A percentile compares a stretch with the other conserved stretches of the same genome.
Evolutionary conservation across 176 grass and related monocot species (phyloP).

Genomic region (Thinopyrum elongatum): DNA sequence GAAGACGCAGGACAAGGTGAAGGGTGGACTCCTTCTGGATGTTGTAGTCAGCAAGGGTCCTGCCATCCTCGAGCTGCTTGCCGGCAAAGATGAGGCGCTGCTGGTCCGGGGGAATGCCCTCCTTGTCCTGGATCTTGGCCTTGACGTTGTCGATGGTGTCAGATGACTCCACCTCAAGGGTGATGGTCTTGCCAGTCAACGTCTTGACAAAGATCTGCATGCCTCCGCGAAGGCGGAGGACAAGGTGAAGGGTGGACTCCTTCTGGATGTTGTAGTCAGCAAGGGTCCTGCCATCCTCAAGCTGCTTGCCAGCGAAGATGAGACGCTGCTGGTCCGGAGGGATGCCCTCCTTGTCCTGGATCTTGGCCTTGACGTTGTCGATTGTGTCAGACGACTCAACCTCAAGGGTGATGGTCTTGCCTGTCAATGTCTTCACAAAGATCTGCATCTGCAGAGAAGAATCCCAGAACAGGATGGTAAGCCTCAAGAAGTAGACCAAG

Average conservation of each 20-base stretch:
- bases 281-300: conserved; percentile 57
- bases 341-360: conserved; percentile 91
- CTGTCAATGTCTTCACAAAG: background rate
- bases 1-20: conserved; percentile 66
- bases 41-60: conserved; percentile 58
- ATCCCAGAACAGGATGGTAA: background rate
- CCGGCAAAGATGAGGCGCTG: conserved; percentile 61
- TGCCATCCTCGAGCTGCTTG: conserved; percentile 63
- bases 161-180: conserved; percentile 44
- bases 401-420: background rate
- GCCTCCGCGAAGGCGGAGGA: conserved; percentile 27
- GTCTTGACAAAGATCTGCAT: conserved; percentile 84
- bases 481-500: background rate
- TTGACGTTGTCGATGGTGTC: conserved; percentile 83
- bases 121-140: conserved; percentile 83
- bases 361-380: conserved; percentile 17
- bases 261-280: conserved; percentile 87
- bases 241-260: conserved; percentile 72
- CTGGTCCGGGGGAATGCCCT: conserved; percentile 72
- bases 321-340: conserved; percentile 80
- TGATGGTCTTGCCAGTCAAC: conserved; percentile 71
- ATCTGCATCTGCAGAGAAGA: background rate
- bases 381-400: background rate
- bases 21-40: conserved; percentile 79
- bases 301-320: conserved; percentile 72